Evolutionary conservation across 257 asterid genomes (phyloP).

Genomic region (Apocynum venetum): DNA sequence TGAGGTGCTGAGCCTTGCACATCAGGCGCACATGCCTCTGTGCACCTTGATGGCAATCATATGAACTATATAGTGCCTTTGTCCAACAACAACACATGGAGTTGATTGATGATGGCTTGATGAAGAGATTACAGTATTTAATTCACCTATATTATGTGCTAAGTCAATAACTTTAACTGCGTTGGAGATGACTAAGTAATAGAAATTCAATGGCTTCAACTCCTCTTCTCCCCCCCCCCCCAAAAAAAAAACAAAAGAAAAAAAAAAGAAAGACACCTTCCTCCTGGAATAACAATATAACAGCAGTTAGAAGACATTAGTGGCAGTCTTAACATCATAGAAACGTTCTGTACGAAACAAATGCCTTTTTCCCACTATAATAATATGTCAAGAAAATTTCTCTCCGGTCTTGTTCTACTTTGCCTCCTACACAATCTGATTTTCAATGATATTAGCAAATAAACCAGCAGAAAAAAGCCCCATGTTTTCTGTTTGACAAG

Average conservation of each 20-base stretch:
- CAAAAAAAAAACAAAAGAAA: no score
- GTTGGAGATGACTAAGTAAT: no score
- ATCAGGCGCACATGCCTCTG: no score
- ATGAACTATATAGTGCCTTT: not conserved
- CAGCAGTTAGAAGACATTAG: not conserved
- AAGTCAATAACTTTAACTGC: no score
- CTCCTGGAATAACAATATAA: not conserved
- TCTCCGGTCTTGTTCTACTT: not conserved
- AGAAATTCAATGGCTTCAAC: not conserved
- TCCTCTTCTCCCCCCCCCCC: not conserved
- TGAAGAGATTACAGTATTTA: no score
- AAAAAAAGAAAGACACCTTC: not conserved
- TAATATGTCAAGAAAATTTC: not conserved
- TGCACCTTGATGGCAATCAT: no score
- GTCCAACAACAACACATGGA: not conserved
- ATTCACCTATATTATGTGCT: no score
- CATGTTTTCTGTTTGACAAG: not conserved
- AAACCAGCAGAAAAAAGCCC: not conserved
- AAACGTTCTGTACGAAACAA: not conserved
- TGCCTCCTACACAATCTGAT: not conserved
- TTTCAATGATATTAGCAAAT: not conserved
- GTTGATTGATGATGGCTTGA: not conserved
- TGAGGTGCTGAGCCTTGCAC: no score
- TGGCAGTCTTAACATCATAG: not conserved
- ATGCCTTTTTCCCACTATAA: not conserved